A percentile compares a stretch with the other conserved stretches of the same genome.
These are phyloP conservation scores for Amanita inopinata DNA, from an alignment of 768 basidiomycete genomes.

Conservation along the genomic window DNA sequence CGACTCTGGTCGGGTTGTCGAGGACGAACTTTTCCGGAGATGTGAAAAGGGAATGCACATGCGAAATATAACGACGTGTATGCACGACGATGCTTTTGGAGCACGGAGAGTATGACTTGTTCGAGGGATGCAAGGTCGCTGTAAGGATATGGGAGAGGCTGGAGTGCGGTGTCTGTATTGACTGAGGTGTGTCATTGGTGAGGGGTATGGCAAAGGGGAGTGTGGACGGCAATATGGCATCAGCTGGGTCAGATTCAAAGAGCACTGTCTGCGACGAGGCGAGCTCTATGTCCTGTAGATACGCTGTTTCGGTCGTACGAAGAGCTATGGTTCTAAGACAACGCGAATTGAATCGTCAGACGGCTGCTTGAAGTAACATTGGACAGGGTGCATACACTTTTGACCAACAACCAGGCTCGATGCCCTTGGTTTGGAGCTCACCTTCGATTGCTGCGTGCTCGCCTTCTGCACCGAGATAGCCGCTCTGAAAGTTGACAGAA, in stretches of 20 bases:
- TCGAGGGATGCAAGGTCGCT: slow-evolving; percentile 50
- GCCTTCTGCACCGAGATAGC: slow-evolving; percentile 75
- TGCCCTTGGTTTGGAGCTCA: slow-evolving; percentile 77
- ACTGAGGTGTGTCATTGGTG: slow-evolving; percentile 72
- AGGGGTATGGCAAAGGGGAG: slow-evolving; percentile 81
- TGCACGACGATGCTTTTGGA: slow-evolving; percentile 57
- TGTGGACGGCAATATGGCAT: slow-evolving; percentile 41
- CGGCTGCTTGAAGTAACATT: slow-evolving; percentile 10
- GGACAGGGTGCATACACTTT: slow-evolving; percentile 41
- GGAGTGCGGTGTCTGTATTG: slow-evolving; percentile 67
- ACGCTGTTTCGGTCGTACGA: slow-evolving; percentile 56
- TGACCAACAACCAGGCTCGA: slow-evolving; percentile 44
- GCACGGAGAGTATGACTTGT: slow-evolving; percentile 27
- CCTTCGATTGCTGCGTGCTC: slow-evolving; percentile 81
- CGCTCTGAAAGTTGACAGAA: slow-evolving; percentile 74
- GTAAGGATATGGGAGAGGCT: slow-evolving; percentile 61
- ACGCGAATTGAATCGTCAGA: slow-evolving; percentile 7
- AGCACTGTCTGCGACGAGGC: slow-evolving; percentile 46
- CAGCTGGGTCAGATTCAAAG: slow-evolving; percentile 29
- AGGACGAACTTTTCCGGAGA: slow-evolving; percentile 51
- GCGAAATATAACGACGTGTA: slow-evolving; percentile 65
- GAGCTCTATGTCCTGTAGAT: slow-evolving; percentile 58
- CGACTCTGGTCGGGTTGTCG: slow-evolving; percentile 55
- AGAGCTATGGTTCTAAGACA: slow-evolving; percentile 49
- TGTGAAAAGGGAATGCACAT: slow-evolving; percentile 42